These are phyloP conservation scores for Aspergillus affinis DNA, from an alignment of 495 filamentous ascomycete genomes.

Conservation along the genomic window DNA sequence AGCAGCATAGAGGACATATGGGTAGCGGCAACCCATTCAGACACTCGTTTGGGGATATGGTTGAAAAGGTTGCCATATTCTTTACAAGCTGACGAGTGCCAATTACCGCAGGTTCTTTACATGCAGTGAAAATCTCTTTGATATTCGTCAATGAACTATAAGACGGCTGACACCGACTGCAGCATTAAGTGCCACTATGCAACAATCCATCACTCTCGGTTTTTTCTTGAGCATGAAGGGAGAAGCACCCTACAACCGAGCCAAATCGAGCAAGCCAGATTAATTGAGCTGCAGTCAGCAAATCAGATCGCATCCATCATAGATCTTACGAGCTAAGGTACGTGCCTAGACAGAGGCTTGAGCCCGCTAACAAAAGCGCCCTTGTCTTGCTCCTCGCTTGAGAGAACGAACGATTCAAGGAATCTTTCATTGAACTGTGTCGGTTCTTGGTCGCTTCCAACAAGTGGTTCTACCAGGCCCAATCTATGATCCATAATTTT, in stretches of 20 bases:
- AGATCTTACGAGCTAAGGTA: constrained; percentile 33
- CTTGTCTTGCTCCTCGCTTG: constrained; percentile 26
- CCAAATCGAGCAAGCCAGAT: constrained; percentile 19
- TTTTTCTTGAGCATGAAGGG: constrained; percentile 22
- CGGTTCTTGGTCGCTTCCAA: constrained; percentile 30
- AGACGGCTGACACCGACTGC: constrained; percentile 6
- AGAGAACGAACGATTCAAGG: constrained; percentile 22
- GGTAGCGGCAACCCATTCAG: constrained; percentile 20
- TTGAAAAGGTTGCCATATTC: constrained; percentile 25
- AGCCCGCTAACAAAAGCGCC: constrained; percentile 28
- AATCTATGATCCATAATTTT: constrained; percentile 28
- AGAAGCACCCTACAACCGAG: constrained; percentile 12
- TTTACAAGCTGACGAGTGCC: constrained; percentile 21
- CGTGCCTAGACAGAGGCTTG: constrained; percentile 34
- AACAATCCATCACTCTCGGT: constrained; percentile 25
- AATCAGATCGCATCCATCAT: constrained; percentile 32
- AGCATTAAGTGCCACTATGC: constrained; percentile 35
- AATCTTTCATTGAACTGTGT: constrained; percentile 36
- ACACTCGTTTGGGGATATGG: constrained; percentile 29
- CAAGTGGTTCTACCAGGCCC: constrained; percentile 27
- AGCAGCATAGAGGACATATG: constrained; percentile 23
- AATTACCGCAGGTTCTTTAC: constrained; percentile 36
- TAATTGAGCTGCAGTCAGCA: constrained; percentile 24
- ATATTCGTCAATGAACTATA: constrained; percentile 8
- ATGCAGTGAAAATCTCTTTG: constrained; percentile 26